phyloP scores from a whole-genome alignment of 306 rosid genomes.

The Myrica gale region DNA sequence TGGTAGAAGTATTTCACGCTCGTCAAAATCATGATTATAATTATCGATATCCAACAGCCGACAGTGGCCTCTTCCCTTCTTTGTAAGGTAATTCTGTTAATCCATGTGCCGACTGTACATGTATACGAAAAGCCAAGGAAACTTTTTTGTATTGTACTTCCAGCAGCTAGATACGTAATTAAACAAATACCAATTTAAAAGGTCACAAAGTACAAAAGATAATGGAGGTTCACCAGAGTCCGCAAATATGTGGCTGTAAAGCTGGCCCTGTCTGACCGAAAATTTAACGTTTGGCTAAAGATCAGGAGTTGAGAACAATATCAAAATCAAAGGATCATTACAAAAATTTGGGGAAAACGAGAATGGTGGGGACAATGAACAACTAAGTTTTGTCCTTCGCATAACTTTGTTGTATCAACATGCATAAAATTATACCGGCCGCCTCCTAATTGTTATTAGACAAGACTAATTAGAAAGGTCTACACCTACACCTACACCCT shows the following conservation, averaged over 20 bases:
- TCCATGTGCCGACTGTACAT: conserved; percentile 31
- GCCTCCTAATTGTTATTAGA: too few species aligned
- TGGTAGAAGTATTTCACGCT: too few species aligned
- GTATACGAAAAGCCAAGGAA: conserved; percentile 9
- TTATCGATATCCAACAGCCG: neutral
- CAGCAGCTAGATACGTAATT: neutral
- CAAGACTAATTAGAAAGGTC: too few species aligned
- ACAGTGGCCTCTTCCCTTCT: conserved; percentile 1
- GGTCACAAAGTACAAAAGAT: neutral
- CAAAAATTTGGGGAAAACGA: too few species aligned
- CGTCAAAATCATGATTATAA: neutral
- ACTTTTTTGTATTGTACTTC: too few species aligned
- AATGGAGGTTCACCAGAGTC: neutral
- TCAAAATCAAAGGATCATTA: too few species aligned
- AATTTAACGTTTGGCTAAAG: neutral
- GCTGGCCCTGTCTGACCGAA: neutral
- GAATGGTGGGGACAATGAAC: too few species aligned
- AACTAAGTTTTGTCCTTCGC: too few species aligned
- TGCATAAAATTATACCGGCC: too few species aligned
- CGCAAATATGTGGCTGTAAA: neutral
- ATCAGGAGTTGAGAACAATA: too few species aligned
- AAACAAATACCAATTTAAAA: neutral
- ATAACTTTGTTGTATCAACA: too few species aligned
- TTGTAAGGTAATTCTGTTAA: neutral
- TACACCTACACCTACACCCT: too few species aligned